Percentiles rank a stretch among this genome's conserved stretches.
Conservation (phyloP, 371 early-diverging fungal species). For the Mortierella sp. region DNA sequence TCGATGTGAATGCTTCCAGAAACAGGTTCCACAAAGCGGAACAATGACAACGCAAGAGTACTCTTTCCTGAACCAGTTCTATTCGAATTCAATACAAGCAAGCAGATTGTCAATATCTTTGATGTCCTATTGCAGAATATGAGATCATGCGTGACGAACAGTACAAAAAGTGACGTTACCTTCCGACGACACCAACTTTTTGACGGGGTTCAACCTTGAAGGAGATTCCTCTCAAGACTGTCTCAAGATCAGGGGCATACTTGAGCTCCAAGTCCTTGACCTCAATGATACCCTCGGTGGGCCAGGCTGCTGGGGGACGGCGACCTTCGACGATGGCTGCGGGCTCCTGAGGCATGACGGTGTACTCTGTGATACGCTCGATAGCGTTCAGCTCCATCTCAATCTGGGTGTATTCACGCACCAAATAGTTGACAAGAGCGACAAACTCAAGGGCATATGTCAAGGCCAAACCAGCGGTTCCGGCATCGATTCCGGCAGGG, state of each 20-base stretch:
- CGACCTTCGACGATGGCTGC: constrained; percentile 64
- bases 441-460: constrained; percentile 83
- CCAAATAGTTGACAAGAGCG: constrained; percentile 49
- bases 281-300: constrained; percentile 76
- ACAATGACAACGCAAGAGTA: constrained; percentile 81
- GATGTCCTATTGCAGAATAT: not conserved
- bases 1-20: constrained; percentile 84
- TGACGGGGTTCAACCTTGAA: constrained; percentile 75
- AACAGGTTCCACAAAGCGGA: constrained; percentile 82
- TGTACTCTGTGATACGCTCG: constrained; percentile 89
- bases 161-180: constrained; percentile 31
- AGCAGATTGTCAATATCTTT: not conserved
- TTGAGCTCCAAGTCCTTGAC: constrained; percentile 74
- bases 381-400: constrained; percentile 90
- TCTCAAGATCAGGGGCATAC: constrained; percentile 75
- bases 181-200: constrained; percentile 85
- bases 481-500: constrained; percentile 76
- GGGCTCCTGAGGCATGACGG: constrained; percentile 84
- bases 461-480: constrained; percentile 87
- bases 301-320: constrained; percentile 83
- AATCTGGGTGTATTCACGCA: constrained; percentile 74
- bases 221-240: constrained; percentile 78
- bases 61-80: constrained; percentile 89
- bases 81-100: not conserved
- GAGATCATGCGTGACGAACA: not conserved